Base-by-base conservation (phyloP, 805 yeast species). In the Wickerhamia fluorescens region DNA sequence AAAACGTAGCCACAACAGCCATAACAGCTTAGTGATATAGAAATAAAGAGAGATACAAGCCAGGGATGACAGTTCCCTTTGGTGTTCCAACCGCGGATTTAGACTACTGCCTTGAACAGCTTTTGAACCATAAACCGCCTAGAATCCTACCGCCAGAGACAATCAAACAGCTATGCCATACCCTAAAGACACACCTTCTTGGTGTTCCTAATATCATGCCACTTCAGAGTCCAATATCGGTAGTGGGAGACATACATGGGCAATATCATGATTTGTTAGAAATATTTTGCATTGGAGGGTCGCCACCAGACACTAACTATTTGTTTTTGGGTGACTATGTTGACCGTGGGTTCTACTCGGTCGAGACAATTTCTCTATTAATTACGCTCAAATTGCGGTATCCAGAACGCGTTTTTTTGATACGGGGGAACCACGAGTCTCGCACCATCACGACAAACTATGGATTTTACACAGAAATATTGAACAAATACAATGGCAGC, bases 181-280 rank as follows among this genome's bases (percentile, higher is more conserved):
- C 81, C 41, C 63, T 88, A 41, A 92, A 88, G 54, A 92, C 87
- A 33, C 73, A 82, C 36, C 66, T 92, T 28, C 66, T 88, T 12
- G 60, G 67, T 22, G 95, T 85, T 41, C 80, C 94, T 36, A 92
- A 92, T 49, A 94, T 92, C 20, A 85, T 89, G 28, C 81, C 85
- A 24, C 65, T 92, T 6, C 63, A 66, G 20, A 73, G 94, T 2
- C 98, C 98, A 1, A 85, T 92, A 7, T 86, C 97, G 0, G 85
- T 92, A 6, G 96, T 92, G 4, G 98, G 98, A 2, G 98, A 92
- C 50, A 89, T 92, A 25, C 98, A 92, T 47, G 98, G 97, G 6
- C 98, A 92, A 56, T 92, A 84, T 49, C 94, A 88, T 51, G 98
- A 92, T 52, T 61, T 92, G 31, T 56, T 92, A 17, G 98, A 92